Conservation (phyloP, 2,329 filamentous ascomycete genomes). For the Stachybotrys elegans region DNA sequence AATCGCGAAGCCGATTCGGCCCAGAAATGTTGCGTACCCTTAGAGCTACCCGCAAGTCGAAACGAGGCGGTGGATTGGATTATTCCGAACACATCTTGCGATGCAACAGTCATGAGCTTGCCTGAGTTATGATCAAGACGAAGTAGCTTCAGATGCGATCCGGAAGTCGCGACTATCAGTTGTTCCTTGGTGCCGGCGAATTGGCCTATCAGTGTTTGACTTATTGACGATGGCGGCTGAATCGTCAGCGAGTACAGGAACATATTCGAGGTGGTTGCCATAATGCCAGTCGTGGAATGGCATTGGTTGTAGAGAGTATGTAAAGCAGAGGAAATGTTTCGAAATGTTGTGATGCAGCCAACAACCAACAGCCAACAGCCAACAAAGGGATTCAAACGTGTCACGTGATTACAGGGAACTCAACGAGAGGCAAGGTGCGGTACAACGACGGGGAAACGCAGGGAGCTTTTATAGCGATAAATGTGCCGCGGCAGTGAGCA, state of each 20-base stretch:
- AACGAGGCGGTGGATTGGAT: slow-evolving; percentile 86
- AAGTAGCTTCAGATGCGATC: slow-evolving; percentile 82
- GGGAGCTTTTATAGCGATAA: too few relatives aligned
- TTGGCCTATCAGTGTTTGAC: slow-evolving; percentile 87
- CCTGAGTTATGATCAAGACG: slow-evolving; percentile 81
- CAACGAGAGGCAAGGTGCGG: too few relatives aligned
- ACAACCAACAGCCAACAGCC: too few relatives aligned
- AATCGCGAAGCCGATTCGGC: too few relatives aligned
- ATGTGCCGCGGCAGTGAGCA: too few relatives aligned
- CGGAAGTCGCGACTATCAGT: slow-evolving; percentile 91
- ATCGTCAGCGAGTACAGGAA: slow-evolving; percentile 98
- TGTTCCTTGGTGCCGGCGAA: slow-evolving; percentile 96
- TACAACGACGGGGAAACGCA: too few relatives aligned
- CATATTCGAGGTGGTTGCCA: slow-evolving; percentile 98
- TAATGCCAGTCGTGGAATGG: too few relatives aligned
- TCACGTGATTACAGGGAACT: too few relatives aligned
- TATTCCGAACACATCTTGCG: slow-evolving; percentile 94
- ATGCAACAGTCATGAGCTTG: slow-evolving; percentile 79
- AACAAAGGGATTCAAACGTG: too few relatives aligned
- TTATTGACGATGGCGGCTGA: slow-evolving; percentile 83
- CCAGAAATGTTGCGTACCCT: slow-evolving; percentile 68
- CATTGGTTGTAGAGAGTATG: too few relatives aligned
- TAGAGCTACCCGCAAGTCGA: slow-evolving; percentile 85
- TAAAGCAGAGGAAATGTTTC: too few relatives aligned
- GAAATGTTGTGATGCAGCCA: too few relatives aligned